Evolutionary conservation across 169 alveolate genomes (phyloP), one percentile per base, ranked within the genome.

Genomic region (Sarcocystis neurona): DNA sequence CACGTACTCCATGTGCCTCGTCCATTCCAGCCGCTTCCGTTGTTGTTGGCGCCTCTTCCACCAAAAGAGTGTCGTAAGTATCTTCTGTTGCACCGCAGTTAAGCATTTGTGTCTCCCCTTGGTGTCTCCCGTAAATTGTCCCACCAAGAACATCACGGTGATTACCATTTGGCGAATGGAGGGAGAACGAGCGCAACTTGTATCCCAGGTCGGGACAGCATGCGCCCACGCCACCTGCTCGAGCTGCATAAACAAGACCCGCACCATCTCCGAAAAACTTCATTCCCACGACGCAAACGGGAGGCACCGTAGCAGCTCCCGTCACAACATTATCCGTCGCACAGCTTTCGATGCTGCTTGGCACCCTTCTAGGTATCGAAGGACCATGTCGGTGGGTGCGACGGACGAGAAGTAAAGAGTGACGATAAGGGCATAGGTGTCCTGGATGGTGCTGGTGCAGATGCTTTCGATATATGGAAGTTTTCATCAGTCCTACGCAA

Each of bases 181-280:
- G 75, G 10, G 75, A 20, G 43, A 63, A 63, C 0, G 43, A 32
- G n/a, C 75, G n/a, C 75, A 63, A 63, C 6, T 63, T 39, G 18
- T 44, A 63, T 6, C 75, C 75, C 12, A 39, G 75, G 15, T 63
- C 75, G 6, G 75, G 75, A 18, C 75, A 63, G 44, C n/a, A 63
- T 18, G 75, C 75, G 27, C 43, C 75, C 12, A 63, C 43, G 75
- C 75, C 75, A 6, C 75, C 75, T 30, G 75, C 75, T 20, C 75
- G n/a, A n/a, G 75, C 75, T 18, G 75, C 75, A 30, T 63, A 63
- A 20, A 63, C 46, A 15, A 63, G 43, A 23, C 75, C 75, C 8
- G 75, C 75, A 8, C 75, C 75, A 18, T 63, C 75, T 10, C 75
- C 37, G 75, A 63, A 63, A n/a, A 63, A 63, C 20, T 44, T 39